Base-by-base conservation (phyloP, 768 basidiomycete genomes). In the Amanita subjunquillea region DNA sequence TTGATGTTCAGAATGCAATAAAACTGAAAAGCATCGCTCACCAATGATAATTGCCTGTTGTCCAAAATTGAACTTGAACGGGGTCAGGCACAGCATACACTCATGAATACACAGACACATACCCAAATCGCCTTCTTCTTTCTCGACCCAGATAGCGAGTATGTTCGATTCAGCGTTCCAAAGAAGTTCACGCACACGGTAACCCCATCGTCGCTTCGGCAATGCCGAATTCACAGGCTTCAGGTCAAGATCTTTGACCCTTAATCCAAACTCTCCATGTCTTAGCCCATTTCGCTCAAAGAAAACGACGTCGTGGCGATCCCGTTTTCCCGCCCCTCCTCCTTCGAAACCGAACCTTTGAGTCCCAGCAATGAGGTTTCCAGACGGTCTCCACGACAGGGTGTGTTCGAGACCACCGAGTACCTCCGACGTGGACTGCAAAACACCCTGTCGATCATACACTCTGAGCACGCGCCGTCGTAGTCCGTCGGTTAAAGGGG, bases 41-140 rank as follows among this genome's bases (percentile, higher is more conserved):
- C 91, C 96, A 98, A 62, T 97, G 85, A 65, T 96, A 98, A 63
- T 99, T 99, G 29, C 88, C 83, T 6, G 77, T 90, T 1, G 91
- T 87, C 92, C 93, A 99, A 0, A 98, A 70, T 69, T 99, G 96
- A 15, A 98, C 91, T 85, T 63, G 38, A 44, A 49, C 53, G 49
- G 17, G 20, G 25, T 58, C 39, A 60, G 50, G 48, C 22, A 57
- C 37, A 20, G 9, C 15, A 37, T 15, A 47, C 13, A 25, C 23
- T 22, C 30, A 25, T 15, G 49, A 39, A 45, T 36, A 47, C 25
- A 32, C 45, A 5, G 17, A 54, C 36, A 69, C 81, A 64, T 60
- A 90, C 89, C 83, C 48, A 84, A 69, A 66, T 97, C 90, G 2
- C 76, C 77, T 7, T 73, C 70, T 34, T 79, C 72, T 29, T 75